Base-by-base conservation (phyloP, 192 early-diverging fungal genomes). In the Entomortierella chlamydospora region DNA sequence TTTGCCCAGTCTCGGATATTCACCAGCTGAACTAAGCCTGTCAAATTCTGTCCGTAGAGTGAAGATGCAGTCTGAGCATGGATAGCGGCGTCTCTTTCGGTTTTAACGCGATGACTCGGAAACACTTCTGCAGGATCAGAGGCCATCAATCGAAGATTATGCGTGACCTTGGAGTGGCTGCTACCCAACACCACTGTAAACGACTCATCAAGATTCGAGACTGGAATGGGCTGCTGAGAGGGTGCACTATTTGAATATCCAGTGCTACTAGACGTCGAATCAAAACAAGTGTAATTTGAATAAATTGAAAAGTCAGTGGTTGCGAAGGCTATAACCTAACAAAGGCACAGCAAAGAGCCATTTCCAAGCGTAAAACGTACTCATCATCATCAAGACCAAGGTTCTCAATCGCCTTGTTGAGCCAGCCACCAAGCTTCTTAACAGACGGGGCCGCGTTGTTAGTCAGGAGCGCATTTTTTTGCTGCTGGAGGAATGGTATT, bases 131-230 rank as follows among this genome's bases (percentile, higher is more conserved):
- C 57, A n/a, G 76, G 68, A 45, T 88, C 84, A 2, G 81, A 82
- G 18, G 89, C 89, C 37, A 85, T 47, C 13, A 94, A 73, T 26
- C 90, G 57, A 7, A 94, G 65, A 79, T 91, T 93, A 62, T 93
- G 91, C 25, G 91, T 93, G 9, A 89, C 87, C 31, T 88, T 88
- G n/a, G 91, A 89, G 71, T 93, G 93, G 26, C 83, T 82, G 29
- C 90, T 92, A 5, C 93, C 93, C 13, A 93, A 77, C 18, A 87
- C 84, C 20, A 93, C 90, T 0, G 92, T 93, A 70, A 93, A 94
- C 1, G 88, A 87, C 60, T 94, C 93, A 2, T 90, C 90, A 11
- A 93, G 78, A 22, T 91, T 79, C 31, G 76, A 79, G 15, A 25
- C 50, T 30, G 62, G 56, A 3, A 83, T 15, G 0, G 63, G 58